Evolutionary conservation across 2,329 filamentous ascomycete genomes (phyloP), one percentile per base, ranked within the genome.

Genomic region (Sporothrix inflata): DNA sequence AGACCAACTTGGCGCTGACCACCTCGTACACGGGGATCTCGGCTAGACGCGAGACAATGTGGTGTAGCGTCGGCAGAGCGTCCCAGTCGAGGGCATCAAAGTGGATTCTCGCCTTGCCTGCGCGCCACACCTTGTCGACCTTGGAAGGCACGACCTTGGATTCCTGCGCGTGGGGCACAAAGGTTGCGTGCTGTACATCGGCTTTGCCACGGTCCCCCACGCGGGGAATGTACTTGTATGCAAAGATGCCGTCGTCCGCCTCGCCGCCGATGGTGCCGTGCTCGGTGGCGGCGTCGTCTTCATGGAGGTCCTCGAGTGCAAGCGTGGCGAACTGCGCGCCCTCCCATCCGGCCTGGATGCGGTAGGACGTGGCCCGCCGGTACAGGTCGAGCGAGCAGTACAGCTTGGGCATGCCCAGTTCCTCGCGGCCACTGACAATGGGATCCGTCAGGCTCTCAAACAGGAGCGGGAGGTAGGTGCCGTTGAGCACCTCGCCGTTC

Each of bases 371-470:
- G 72, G 6, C 77, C 21, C 73, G 78, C 21, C 78, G 78, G 51
- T 81, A 76, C 3, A 87, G 74, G 34, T 87, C 82, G 11, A 90
- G 82, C 0, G 84, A 79, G n/a, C 84, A 84, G 74, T 83, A 88
- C 0, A 89, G 74, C 78, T 90, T 90, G 0, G 87, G 87, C 84
- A 90, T 88, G 0, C 89, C 89, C 0, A 90, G 81, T 74, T 90
- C 89, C 63, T 90, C 88, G 1, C 88, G 80, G 0, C 87, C 88
- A 4, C 85, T 86, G 0, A 90, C 77, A 57, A 91, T 89, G 0
- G 89, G 86, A 74, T 91, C 89, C 0, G 88, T 80, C 1, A 88
- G 77, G 68, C 81, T 85, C 77, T 91, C 89, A 74, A 91, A 88
- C 0, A 90, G 79, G 0, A 90, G 80, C 0, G 87, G 84, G 49